Base-by-base conservation (phyloP, 805 yeast genomes). In the Wickerhamomyces silvicola region DNA sequence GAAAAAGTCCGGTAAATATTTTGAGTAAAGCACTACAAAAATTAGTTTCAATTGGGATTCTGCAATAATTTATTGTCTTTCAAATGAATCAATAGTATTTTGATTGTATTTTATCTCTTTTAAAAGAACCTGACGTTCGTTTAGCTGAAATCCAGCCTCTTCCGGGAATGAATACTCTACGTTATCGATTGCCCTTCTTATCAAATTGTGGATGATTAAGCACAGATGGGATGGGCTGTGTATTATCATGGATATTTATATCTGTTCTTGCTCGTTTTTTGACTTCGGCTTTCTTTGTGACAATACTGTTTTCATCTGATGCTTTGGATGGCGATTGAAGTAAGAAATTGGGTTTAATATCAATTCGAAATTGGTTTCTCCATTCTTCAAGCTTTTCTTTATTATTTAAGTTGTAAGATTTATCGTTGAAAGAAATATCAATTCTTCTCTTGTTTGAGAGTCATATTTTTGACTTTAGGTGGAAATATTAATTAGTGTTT, bases 111-210 rank as follows among this genome's bases (percentile, higher is more conserved):
- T n/a, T n/a, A n/a, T n/a, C 12, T 9, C 18, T 13, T 16, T 16
- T 8, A 29, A 13, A 13, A 48, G 37, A 24, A 20, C 33, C 7
- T 21, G 22, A 12, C 35, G 41, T 21, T 51, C 54, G 18, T 20
- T 36, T 45, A n/a, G 33, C 27, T 2, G 69, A 49, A 1, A 66
- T 53, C 79, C 79, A 72, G 0, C 79, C 78, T 25, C 64, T 47
- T 9, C 65, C 66, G 1, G 73, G 75, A 20, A 72, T 56, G 37
- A 63, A 68, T 3, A 70, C 45, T 21, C 79, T 45, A 29, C 68
- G 56, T 31, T 60, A 62, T 6, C 59, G 62, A 26, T 57, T 60
- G 1, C 72, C 72, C 26, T 59, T 50, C 23, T 48, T 50, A 38
- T 64, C 70, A 13, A 22, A 20, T 12, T 36, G 45, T 10, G 54